These are phyloP conservation scores for Coemansia sp. DNA, from an alignment of 192 early-diverging fungal species.

Conservation along the genomic window DNA sequence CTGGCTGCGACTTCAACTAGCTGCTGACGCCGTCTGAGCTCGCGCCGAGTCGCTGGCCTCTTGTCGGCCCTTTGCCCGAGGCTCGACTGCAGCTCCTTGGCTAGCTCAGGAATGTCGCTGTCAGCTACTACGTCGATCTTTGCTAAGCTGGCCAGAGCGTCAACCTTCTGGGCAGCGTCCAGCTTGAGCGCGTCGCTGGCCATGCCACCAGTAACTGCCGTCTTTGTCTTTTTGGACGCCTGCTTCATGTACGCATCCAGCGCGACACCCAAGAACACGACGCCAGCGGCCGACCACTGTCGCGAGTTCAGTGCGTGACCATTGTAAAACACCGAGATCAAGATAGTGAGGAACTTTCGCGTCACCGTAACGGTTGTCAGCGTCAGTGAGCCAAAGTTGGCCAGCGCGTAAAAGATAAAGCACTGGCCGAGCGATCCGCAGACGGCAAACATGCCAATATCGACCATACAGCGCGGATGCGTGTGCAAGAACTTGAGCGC, in stretches of 20 bases:
- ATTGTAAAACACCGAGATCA: constrained; percentile 91
- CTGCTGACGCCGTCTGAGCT: constrained; percentile 32
- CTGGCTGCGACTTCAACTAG: constrained; percentile 39
- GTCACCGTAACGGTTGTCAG: constrained; percentile 96
- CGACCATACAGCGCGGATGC: constrained; percentile 80
- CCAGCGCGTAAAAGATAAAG: constrained; percentile 96
- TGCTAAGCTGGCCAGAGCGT: not conserved
- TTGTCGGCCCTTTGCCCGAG: not conserved
- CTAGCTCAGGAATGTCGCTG: constrained; percentile 8
- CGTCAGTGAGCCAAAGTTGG: constrained; percentile 85
- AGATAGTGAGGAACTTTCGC: constrained; percentile 94
- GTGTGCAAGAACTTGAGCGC: constrained; percentile 76
- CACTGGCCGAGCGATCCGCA: constrained; percentile 97
- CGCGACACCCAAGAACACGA: constrained; percentile 89
- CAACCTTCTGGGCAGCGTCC: not conserved
- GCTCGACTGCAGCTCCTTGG: constrained; percentile 8
- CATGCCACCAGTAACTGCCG: not conserved
- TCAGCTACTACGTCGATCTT: constrained; percentile 12
- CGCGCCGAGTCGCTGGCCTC: not conserved
- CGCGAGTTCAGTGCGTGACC: constrained; percentile 73
- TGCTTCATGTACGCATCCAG: constrained; percentile 79
- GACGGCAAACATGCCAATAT: constrained; percentile 88
- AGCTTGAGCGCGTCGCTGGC: not conserved
- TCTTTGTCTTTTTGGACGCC: constrained; percentile 36
- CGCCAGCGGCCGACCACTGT: constrained; percentile 84